Conservation (phyloP, 805 yeast genomes). For the Starmerella bombi region DNA sequence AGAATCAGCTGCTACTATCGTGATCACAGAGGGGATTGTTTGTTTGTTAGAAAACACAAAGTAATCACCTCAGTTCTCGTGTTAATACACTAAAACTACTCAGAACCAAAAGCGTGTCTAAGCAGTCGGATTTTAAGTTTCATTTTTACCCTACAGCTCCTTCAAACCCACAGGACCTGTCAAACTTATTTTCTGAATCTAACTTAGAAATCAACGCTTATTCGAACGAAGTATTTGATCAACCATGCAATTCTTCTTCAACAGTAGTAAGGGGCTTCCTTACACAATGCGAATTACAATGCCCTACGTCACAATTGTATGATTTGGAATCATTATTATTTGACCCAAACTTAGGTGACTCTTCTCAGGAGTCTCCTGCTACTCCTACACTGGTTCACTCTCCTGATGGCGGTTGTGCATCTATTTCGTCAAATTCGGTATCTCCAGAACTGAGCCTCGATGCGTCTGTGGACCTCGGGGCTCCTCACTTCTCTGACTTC, state of each 20-base stretch:
- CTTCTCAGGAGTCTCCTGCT: background rate
- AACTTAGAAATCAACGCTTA: background rate
- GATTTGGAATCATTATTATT: background rate
- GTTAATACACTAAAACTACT: background rate
- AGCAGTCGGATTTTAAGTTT: constrained; percentile 9
- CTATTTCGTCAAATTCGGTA: background rate
- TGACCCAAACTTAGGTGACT: background rate
- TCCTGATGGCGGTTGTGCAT: background rate
- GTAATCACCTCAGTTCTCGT: no score
- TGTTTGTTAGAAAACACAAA: no score
- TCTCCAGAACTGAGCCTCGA: background rate
- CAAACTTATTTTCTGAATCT: constrained; percentile 11
- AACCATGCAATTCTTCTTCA: background rate
- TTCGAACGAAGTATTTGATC: background rate
- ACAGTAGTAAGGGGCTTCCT: no score
- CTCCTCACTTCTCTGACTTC: no score
- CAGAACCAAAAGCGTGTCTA: constrained; percentile 7
- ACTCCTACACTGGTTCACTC: background rate
- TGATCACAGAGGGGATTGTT: no score
- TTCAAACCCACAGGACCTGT: constrained; percentile 8
- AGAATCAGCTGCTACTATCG: no score
- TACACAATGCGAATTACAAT: no score
- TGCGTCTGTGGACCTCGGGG: background rate
- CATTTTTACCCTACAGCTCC: constrained; percentile 13
- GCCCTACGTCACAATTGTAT: no score